Evolutionary conservation across 78 protist species (phyloP), one percentile per base, ranked within the genome.

Genomic region (Tieghemostelium lacteum): DNA sequence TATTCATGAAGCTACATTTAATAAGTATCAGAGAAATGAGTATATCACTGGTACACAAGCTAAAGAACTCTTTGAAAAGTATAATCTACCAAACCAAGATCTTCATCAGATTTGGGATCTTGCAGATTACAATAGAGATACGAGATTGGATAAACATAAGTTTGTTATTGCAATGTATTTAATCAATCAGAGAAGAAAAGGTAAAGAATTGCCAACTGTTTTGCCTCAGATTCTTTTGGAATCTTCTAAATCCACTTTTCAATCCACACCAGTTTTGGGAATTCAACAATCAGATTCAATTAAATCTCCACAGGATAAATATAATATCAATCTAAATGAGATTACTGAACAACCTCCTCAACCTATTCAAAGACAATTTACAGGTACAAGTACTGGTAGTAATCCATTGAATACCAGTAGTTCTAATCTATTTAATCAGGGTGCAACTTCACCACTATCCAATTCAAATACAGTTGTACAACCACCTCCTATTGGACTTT

Each of bases 91-190:
- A 8, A 63, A 55, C 2, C 64, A 55, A 36, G 91, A 83, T 45
- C 54, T 83, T 16, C 63, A 60, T 36, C 26, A 29, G 34, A 83
- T 83, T 58, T 83, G 91, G 91, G 78, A 69, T 33, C 39, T 83
- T 2, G 31, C 91, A 54, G 91, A 83, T 45, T 70, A 83, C 54
- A 69, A 83, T 58, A 76, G 69, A 70, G 91, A 66, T 0, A 63
- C 63, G 17, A 8, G 19, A 8, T 69, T 83, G 10, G 91, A 83
- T 58, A 52, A 60, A 33, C 91, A 83, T 26, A 83, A 83, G 65
- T 83, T 83, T 70, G 91, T 83, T 1, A 83, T 83, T 58, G 91
- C 91, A 6, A 83, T 83, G 91, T 83, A 34, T 45, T 36, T 83
- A 39, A 83, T 83, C 62, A 20, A 33, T 2, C 91, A 83, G 31